Conservation (phyloP, 345 rosid species). For the Cardamine resedifolia region DNA sequence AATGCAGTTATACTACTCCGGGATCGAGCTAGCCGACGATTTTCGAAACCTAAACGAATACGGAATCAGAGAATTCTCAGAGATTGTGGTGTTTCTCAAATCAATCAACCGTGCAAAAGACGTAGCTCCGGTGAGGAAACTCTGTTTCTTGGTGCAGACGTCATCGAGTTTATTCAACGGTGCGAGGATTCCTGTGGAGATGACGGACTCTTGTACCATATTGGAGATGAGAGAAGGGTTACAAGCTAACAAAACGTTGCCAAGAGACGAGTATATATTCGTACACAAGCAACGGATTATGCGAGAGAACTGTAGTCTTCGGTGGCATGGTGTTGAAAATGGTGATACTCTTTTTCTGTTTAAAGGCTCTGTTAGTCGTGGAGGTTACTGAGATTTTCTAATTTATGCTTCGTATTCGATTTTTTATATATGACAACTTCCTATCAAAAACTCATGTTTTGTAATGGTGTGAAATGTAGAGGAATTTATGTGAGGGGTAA, state of each 20-base stretch:
- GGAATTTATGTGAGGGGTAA: neutral
- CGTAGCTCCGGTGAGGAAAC: constrained; percentile 42
- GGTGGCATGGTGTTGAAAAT: constrained; percentile 78
- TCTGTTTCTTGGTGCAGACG: constrained; percentile 62
- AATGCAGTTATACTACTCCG: constrained; percentile 62
- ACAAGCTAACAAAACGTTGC: constrained; percentile 51
- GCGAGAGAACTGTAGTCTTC: constrained; percentile 65
- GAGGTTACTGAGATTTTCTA: constrained; percentile 1
- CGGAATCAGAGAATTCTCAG: constrained; percentile 59
- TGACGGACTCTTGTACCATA: constrained; percentile 61
- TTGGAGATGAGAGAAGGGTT: constrained; percentile 54
- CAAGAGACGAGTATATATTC: constrained; percentile 70
- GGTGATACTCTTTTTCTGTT: constrained; percentile 76
- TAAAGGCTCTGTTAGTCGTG: constrained; percentile 58
- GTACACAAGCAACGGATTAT: constrained; percentile 85
- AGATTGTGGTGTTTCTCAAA: constrained; percentile 61
- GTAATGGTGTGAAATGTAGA: neutral
- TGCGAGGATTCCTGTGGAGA: constrained; percentile 66
- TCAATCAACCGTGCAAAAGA: constrained; percentile 43
- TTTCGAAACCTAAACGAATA: constrained; percentile 66
- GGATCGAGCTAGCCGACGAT: constrained; percentile 69
- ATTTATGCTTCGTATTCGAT: neutral
- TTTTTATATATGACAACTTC: neutral
- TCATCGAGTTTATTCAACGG: constrained; percentile 67
- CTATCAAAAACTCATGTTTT: neutral